phyloP scores from a whole-genome alignment of 139 green algal species.

The Volvox reticuliferus region DNA sequence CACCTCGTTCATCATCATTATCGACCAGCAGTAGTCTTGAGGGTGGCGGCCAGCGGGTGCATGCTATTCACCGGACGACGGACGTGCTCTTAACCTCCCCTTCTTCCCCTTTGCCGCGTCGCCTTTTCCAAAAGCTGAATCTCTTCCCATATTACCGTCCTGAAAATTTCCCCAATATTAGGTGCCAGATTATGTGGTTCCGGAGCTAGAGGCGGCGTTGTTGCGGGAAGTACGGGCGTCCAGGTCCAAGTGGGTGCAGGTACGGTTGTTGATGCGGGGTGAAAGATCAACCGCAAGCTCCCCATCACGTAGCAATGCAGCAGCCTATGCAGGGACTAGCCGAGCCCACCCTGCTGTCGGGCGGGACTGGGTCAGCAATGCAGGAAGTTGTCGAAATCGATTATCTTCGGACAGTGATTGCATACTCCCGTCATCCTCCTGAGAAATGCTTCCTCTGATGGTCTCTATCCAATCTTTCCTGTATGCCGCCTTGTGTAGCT shows the following conservation, averaged over 20 bases:
- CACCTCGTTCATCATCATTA: too few relatives aligned
- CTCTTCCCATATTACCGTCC: too few relatives aligned
- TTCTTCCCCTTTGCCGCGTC: not conserved
- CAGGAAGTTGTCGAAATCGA: not conserved
- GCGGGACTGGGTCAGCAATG: not conserved
- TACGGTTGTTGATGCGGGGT: conserved; percentile 1
- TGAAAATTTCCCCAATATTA: not conserved
- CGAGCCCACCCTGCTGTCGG: not conserved
- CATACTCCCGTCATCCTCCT: not conserved
- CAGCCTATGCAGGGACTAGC: not conserved
- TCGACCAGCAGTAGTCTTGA: not conserved
- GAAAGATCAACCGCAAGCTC: not conserved
- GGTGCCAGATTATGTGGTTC: conserved; percentile 63
- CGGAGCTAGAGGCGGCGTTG: conserved; percentile 56
- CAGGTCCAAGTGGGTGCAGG: conserved; percentile 71
- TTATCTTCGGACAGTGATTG: too few relatives aligned
- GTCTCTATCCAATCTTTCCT: not conserved
- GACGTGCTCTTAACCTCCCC: not conserved
- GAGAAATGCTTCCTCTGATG: not conserved
- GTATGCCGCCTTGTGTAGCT: conserved; percentile 55
- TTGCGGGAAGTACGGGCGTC: conserved; percentile 36
- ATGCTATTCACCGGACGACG: not conserved
- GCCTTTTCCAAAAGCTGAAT: not conserved
- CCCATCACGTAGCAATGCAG: not conserved
- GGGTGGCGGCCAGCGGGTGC: too few relatives aligned